These are phyloP conservation scores for Blastocystis hominis DNA, from an alignment of 352 stramenopile genomes.

Conservation along the genomic window DNA sequence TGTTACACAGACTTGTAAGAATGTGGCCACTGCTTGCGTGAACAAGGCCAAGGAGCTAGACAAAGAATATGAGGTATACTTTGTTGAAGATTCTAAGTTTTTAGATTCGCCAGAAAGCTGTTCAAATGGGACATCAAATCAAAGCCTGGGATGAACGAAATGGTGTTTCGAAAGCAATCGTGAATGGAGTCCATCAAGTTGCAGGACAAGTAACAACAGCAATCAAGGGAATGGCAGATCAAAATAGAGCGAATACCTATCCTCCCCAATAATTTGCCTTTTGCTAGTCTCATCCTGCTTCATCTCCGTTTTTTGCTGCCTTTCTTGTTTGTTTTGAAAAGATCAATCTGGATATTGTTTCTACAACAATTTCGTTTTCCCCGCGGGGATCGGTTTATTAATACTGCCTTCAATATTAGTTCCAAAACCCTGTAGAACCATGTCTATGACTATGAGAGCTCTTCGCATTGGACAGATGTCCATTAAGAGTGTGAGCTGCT, in stretches of 20 bases:
- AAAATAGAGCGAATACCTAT: neutral
- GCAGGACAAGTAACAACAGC: neutral
- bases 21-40: neutral
- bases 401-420: neutral
- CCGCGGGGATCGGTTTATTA: neutral
- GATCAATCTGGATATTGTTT: neutral
- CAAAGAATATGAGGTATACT: constrained; percentile 12
- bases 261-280: neutral
- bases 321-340: neutral
- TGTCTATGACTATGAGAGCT: constrained; percentile 56
- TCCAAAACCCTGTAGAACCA: constrained; percentile 41
- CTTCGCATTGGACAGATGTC: constrained; percentile 53
- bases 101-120: constrained; percentile 26
- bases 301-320: neutral
- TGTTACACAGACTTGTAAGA: constrained; percentile 2
- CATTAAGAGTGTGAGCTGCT: constrained; percentile 38
- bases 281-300: neutral
- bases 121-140: constrained; percentile 7
- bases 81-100: neutral
- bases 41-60: constrained; percentile 8
- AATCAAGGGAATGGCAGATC: constrained; percentile 16
- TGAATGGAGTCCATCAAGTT: neutral
- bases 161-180: constrained; percentile 17
- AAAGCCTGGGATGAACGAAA: constrained; percentile 39
- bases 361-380: neutral